phyloP scores from a whole-genome alignment of 306 rosid species.

The Cucurbita argyrosperma region DNA sequence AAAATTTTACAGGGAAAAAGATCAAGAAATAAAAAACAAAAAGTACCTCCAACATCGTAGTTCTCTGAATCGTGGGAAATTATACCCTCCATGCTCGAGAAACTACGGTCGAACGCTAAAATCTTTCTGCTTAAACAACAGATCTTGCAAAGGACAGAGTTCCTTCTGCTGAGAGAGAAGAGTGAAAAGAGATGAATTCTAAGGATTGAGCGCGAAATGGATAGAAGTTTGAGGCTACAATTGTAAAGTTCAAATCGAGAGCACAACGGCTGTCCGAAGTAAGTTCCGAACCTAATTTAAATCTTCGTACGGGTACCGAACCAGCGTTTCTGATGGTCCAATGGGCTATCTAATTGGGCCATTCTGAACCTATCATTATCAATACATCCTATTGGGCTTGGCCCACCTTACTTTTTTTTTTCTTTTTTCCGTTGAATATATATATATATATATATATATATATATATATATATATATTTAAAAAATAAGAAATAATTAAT shows the following conservation, averaged over 20 bases:
- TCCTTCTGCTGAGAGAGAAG: not conserved
- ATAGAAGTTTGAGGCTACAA: not conserved
- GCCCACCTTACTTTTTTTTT: not conserved
- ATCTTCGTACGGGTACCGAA: not conserved
- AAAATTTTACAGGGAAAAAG: not conserved
- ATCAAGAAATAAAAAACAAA: not conserved
- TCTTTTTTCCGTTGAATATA: too few species aligned
- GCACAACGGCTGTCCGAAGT: slow-evolving; percentile 40
- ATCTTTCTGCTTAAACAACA: not conserved
- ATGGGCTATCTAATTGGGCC: not conserved
- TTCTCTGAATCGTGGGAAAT: slow-evolving; percentile 16
- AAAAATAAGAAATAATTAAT: too few species aligned
- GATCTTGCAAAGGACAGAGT: not conserved
- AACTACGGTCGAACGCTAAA: slow-evolving; percentile 4
- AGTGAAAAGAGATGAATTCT: not conserved
- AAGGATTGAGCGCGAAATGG: not conserved
- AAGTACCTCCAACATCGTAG: slow-evolving; percentile 18
- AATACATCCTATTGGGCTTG: not conserved
- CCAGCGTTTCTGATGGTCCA: not conserved
- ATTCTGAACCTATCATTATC: not conserved
- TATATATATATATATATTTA: too few species aligned
- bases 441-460: too few species aligned
- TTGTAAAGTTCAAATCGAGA: not conserved
- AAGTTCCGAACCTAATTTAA: slow-evolving; percentile 30
- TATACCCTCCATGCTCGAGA: slow-evolving; percentile 32